Base-by-base conservation (phyloP, 2,329 filamentous ascomycete genomes). In the Aspergillus thermomutatus region DNA sequence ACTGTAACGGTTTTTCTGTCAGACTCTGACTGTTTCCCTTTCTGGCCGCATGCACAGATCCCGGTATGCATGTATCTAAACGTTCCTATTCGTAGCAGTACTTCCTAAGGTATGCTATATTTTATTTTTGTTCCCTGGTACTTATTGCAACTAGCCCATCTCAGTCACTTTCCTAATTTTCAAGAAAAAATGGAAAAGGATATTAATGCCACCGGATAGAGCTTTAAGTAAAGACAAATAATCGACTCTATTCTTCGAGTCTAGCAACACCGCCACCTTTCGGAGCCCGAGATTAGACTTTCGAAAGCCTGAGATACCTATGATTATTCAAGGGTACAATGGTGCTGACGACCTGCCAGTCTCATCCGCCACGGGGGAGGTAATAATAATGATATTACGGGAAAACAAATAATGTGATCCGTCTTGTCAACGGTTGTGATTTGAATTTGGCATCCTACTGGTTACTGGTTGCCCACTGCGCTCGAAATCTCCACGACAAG, bases 41-140 rank as follows among this genome's bases (percentile, higher is more conserved):
- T 63, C 58, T 50, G 61, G 62, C 62, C 45, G 49, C 63, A 54
- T 68, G 60, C 61, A 52, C 54, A 60, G 52, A 53, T 55, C 54
- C 55, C 51, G 47, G 49, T 26, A 40, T 51, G 52, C 51, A 57
- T 57, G 53, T 46, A 60, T 37, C 55, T 45, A 54, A 52, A 56
- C 54, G 37, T 23, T 48, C 45, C 31, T 25, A 31, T 34, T 41
- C n/a, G n/a, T n/a, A 52, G 40, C 28, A 48, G 37, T 23, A 23
- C 19, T 26, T 23, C 21, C n/a, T n/a, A 23, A 45, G 14, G 28
- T 43, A 52, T 11, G 23, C 7, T 50, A 10, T 34, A 41, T 23
- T 34, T 25, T 49, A 7, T 37, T 37, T 34, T 31, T 11, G 14
- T 34, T 34, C 4, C 1, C 5, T 17, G 31, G 31, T 34, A 34